Evolutionary conservation across 768 basidiomycete genomes (phyloP), one percentile per base, ranked within the genome.

Genomic region (Rhizopogon vesiculosus): DNA sequence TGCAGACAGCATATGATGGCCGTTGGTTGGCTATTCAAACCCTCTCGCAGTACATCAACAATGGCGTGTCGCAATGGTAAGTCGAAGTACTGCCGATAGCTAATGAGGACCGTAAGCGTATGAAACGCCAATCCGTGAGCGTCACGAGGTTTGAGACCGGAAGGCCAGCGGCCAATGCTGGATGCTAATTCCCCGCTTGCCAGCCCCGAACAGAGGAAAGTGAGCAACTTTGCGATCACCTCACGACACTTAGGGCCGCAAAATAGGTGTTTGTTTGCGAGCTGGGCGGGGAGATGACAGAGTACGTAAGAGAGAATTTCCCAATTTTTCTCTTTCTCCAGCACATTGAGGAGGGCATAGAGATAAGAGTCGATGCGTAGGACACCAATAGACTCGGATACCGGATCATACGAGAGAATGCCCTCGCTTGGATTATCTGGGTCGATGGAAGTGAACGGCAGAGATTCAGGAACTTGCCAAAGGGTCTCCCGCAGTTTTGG

Each of bases 261-360:
- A 69, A 97, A 95, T 51, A 98, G 78, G 64, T 98, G 93, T 69
- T 98, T 98, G 79, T 98, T 98, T 55, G 90, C 78, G 9, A 98
- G 79, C 66, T 98, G 94, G 8, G 85, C 78, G 1, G 97, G 95
- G 0, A 99, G 78, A 72, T 96, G 90, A 64, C 90, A 93, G 5
- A 99, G 77, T 5, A 94, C 76, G 64, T 97, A 98, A 2, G 93
- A 93, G 10, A 97, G 77, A 41, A 98, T 77, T 56, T 98, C 97
- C 95, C 96, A 98, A 58, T 86, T 91, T 45, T 76, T 81, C 63
- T 94, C 93, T 42, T 76, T 76, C 55, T 86, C 81, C 41, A 98
- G 70, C 57, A 97, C 78, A 2, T 73, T 74, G 51, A 84, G 72
- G 45, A 98, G 62, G 13, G 77, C 77, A 9, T 64, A 62, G 5